Percentiles rank a stretch among this genome's conserved stretches.
phyloP scores from a whole-genome alignment of 1,284 basidiomycete genomes.

The Inonotus obliquus region DNA sequence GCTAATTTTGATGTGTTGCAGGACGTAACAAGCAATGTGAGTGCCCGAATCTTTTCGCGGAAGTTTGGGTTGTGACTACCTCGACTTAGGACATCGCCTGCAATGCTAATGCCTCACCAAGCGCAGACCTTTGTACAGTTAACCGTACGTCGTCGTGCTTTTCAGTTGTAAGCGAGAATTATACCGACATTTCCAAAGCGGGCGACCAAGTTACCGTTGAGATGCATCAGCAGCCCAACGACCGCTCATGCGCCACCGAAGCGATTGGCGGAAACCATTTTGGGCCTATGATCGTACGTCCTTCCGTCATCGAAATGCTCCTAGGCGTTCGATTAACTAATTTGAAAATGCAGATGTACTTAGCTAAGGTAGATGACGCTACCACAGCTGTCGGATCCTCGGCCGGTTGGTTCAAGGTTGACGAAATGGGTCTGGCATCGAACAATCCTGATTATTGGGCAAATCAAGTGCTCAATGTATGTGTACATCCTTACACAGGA shows the following conservation, averaged over 20 bases:
- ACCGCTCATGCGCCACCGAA: slow-evolving; percentile 42
- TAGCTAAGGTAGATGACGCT: slow-evolving; percentile 46
- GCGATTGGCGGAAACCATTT: slow-evolving; percentile 46
- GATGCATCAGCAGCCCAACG: slow-evolving; percentile 48
- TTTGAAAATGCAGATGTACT: slow-evolving; percentile 32
- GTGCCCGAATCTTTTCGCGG: slow-evolving; percentile 17
- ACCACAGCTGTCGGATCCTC: slow-evolving; percentile 39
- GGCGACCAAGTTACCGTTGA: slow-evolving; percentile 46
- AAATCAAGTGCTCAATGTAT: slow-evolving; percentile 35
- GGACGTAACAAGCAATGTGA: slow-evolving; percentile 32
- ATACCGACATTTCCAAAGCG: slow-evolving; percentile 28
- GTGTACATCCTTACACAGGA: neutral
- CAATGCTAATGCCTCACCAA: slow-evolving; percentile 35
- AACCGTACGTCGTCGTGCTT: slow-evolving; percentile 30
- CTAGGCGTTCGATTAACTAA: neutral
- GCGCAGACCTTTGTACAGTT: slow-evolving; percentile 36
- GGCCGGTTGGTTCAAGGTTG: slow-evolving; percentile 49
- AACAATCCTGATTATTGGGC: slow-evolving; percentile 46
- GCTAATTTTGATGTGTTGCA: neutral
- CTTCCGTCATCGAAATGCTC: neutral
- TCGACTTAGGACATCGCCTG: slow-evolving; percentile 42
- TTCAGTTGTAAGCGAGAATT: neutral
- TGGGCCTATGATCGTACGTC: slow-evolving; percentile 33
- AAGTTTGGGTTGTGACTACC: neutral
- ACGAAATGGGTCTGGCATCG: slow-evolving; percentile 43